Percentiles rank a stretch among this genome's conserved stretches.
phyloP scores from a whole-genome alignment of 148 eudicot genomes.

The Chenopodium formosanum region DNA sequence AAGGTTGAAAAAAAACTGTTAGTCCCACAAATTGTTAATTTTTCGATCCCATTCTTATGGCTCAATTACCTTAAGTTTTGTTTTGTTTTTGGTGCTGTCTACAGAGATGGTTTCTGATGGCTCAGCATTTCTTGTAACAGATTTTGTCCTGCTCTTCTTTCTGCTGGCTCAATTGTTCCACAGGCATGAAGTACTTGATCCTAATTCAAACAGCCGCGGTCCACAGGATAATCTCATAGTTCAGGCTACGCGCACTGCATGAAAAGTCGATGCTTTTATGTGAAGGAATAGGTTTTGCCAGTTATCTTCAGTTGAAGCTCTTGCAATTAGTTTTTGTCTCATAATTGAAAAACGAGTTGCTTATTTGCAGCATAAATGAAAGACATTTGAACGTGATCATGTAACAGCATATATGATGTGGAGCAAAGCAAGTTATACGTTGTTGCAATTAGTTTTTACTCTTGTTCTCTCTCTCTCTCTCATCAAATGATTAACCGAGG shows the following conservation, averaged over 20 bases:
- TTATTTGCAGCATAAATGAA: neutral
- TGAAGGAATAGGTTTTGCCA: neutral
- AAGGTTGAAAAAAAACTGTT: no score
- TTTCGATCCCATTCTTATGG: neutral
- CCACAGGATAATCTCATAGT: neutral
- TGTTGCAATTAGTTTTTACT: no score
- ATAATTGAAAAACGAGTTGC: neutral
- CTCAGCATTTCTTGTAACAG: neutral
- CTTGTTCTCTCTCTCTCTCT: no score
- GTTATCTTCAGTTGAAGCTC: neutral
- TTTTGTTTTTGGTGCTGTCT: no score
- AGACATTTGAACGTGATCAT: neutral
- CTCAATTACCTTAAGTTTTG: neutral
- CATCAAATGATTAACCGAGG: no score
- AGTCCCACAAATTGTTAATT: neutral
- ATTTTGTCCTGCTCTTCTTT: neutral
- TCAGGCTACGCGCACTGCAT: neutral
- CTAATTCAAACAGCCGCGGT: neutral
- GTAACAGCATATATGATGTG: no score
- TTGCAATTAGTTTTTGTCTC: neutral
- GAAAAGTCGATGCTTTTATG: neutral
- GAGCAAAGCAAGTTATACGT: no score
- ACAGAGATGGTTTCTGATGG: neutral
- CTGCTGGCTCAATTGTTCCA: neutral
- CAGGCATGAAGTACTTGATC: constrained; percentile 7